phyloP scores from a whole-genome alignment of 805 yeast genomes.

The Candida schatavii region DNA sequence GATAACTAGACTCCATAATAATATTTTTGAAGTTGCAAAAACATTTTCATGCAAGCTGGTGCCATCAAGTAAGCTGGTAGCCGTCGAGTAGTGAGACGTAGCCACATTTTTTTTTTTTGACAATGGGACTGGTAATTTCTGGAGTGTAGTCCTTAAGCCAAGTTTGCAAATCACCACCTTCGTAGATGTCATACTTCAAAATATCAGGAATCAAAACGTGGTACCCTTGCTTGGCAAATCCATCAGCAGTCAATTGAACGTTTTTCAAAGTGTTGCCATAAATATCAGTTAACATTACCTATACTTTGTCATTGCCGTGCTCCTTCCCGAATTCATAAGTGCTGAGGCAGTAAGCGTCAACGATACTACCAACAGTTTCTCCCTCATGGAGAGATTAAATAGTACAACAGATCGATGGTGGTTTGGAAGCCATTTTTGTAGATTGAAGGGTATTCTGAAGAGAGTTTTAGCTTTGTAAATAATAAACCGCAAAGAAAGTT shows the following conservation, averaged over 20 bases:
- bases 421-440: conserved; percentile 49
- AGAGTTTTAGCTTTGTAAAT: no score
- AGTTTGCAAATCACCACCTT: conserved; percentile 14
- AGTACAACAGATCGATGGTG: conserved; percentile 51
- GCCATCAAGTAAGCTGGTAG: no score
- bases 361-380: conserved; percentile 41
- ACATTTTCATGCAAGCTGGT: no score
- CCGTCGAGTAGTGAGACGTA: no score
- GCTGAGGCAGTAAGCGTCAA: conserved; percentile 40
- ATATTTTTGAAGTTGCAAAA: no score
- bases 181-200: conserved; percentile 47
- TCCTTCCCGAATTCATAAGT: conserved; percentile 30
- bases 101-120: no score
- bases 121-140: conserved; percentile 45
- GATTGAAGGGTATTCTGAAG: no score
- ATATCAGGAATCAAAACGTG: conserved; percentile 77
- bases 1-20: no score
- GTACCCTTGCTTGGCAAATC: conserved; percentile 59
- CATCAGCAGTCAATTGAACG: conserved; percentile 60
- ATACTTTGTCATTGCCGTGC: conserved; percentile 38
- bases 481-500: no score
- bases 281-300: conserved; percentile 69
- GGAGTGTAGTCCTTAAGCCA: conserved; percentile 61
- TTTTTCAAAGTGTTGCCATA: conserved; percentile 62
- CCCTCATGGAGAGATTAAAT: conserved; percentile 48